Evolutionary conservation across 805 yeast species (phyloP).

Genomic region (Starmera dryadoides): DNA sequence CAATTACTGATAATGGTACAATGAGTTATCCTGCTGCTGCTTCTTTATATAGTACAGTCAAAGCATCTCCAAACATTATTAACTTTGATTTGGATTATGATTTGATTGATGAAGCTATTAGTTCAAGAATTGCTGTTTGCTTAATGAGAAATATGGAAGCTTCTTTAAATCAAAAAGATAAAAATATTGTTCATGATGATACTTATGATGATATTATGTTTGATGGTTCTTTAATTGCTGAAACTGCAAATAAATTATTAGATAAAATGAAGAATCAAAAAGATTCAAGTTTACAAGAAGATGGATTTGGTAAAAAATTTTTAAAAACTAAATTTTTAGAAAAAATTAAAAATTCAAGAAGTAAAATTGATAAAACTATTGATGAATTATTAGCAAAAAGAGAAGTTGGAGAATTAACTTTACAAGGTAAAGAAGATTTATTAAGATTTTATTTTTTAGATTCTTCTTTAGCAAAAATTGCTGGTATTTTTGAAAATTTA

Average conservation of each 20-base stretch:
- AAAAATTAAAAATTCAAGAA: slow-evolving; percentile 31
- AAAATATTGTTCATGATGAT: slow-evolving; percentile 20
- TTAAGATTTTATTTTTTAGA: slow-evolving; percentile 64
- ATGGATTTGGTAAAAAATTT: slow-evolving; percentile 30
- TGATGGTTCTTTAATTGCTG: slow-evolving; percentile 69
- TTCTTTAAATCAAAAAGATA: slow-evolving; percentile 31
- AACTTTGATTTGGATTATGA: slow-evolving; percentile 63
- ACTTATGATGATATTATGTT: slow-evolving; percentile 55
- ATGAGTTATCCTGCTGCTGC: slow-evolving; percentile 55
- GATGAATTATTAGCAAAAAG: slow-evolving; percentile 54
- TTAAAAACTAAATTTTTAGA: slow-evolving; percentile 32
- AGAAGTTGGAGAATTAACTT: slow-evolving; percentile 41
- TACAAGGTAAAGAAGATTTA: slow-evolving; percentile 71
- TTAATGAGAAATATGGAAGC: slow-evolving; percentile 78
- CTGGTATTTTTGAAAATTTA: slow-evolving; percentile 26
- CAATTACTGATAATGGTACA: slow-evolving; percentile 55
- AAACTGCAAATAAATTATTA: slow-evolving; percentile 62
- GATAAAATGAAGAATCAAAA: slow-evolving; percentile 26
- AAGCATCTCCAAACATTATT: slow-evolving; percentile 54
- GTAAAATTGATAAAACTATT: slow-evolving; percentile 40
- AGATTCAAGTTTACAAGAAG: slow-evolving; percentile 24
- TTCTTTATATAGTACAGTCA: slow-evolving; percentile 63
- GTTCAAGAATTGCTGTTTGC: slow-evolving; percentile 68
- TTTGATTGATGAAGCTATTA: slow-evolving; percentile 51
- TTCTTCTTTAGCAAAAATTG: slow-evolving; percentile 54